Evolutionary conservation across 2,329 filamentous ascomycete species (phyloP), one percentile per base, ranked within the genome.

Genomic region (Stromatinia cepivora): DNA sequence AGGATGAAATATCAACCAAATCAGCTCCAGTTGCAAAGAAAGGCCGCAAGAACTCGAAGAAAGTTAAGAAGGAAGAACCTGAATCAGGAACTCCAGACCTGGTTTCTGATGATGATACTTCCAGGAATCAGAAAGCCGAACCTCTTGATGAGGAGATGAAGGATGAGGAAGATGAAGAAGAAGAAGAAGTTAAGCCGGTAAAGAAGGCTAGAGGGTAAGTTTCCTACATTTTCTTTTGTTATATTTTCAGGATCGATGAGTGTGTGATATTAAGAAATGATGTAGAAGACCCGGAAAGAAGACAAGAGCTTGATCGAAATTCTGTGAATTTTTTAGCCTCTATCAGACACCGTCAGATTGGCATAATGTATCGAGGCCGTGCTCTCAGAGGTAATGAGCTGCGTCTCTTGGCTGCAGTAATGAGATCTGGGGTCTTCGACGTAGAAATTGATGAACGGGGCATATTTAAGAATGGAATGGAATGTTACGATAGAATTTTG

Each of bases 1-100:
- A 68, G 2, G 36, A 62, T 52, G 66, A 68, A 20, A 52, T 68
- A 25, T 7, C 63, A 9, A 68, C 66, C 36, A 63, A 62, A 36
- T 6, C 46, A 36, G n/a, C 15, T 20, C 31, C 59, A 54, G n/a
- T 15, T 1, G 25, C 48, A 3, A 68, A 45, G 36, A 31, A 28
- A n/a, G 54, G 31, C 28, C 8, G 34, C 6, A 46, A n/a, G 39
- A 53, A 54, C 10, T 13, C 59, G 5, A 50, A 52, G 66, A 62
- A 68, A 42, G 46, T 53, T 25, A 63, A 68, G 9, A 10, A 57
- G 25, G 45, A 42, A 50, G 28, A 25, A 17, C 20, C 11, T 17
- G 22, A 28, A n/a, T 34, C 58, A 36, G 15, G 4, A 25, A 52
- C 31, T 4, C 46, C 62, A 17, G 62, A 56, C n/a, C 42, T 56